Evolutionary conservation across 352 stramenopile genomes (phyloP).

Genomic region (Phytophthora megakarya): DNA sequence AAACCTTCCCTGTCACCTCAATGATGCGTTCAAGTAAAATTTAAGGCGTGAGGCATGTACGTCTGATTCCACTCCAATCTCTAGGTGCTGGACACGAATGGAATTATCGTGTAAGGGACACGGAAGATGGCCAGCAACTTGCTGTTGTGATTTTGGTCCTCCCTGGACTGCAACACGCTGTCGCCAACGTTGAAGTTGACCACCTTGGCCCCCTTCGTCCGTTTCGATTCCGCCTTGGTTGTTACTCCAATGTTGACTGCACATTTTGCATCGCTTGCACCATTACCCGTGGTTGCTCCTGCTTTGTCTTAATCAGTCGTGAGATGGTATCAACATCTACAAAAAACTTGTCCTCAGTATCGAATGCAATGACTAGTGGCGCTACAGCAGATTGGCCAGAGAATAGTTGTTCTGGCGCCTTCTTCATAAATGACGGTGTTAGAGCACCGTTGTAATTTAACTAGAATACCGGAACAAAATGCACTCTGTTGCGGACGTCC

Average conservation of each 20-base stretch:
- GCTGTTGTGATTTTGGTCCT: conserved; percentile 31
- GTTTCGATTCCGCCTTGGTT: conserved; percentile 19
- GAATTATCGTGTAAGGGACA: conserved; percentile 36
- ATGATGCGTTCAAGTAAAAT: conserved; percentile 36
- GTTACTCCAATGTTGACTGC: background rate
- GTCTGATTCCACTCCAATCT: conserved; percentile 25
- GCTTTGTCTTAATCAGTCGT: background rate
- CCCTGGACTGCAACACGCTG: conserved; percentile 33
- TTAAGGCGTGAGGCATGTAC: conserved; percentile 39
- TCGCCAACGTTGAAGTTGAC: conserved; percentile 33
- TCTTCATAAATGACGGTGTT: conserved; percentile 16
- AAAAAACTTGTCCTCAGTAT: background rate
- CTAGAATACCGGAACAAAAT: conserved; percentile 19
- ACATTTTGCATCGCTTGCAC: conserved; percentile 19
- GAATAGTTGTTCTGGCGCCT: conserved; percentile 33
- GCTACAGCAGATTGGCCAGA: conserved; percentile 2
- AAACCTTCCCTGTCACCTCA: conserved; percentile 33
- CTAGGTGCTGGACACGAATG: conserved; percentile 23
- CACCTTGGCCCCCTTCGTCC: conserved; percentile 6
- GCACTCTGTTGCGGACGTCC: conserved; percentile 16
- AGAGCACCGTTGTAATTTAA: too few relatives aligned
- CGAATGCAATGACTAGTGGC: background rate
- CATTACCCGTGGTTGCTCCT: background rate
- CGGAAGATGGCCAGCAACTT: conserved; percentile 41
- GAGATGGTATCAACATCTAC: background rate